phyloP scores from a whole-genome alignment of 768 basidiomycete species.

The Boletellus sp. region DNA sequence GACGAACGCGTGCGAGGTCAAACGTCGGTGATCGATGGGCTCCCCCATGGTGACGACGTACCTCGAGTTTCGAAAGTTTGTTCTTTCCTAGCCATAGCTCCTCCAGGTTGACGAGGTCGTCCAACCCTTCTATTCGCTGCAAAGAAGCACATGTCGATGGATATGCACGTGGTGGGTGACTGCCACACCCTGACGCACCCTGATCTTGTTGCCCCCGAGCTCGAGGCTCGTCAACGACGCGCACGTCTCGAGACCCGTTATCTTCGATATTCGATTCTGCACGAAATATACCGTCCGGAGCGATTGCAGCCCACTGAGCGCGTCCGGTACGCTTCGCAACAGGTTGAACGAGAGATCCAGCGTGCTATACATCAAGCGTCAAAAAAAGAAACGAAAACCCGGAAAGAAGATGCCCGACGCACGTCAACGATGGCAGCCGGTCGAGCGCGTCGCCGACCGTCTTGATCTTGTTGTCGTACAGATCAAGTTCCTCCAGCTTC shows the following conservation, averaged over 20 bases:
- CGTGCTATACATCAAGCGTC: slow-evolving; percentile 41
- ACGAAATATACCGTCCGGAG: slow-evolving; percentile 88
- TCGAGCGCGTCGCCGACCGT: slow-evolving; percentile 63
- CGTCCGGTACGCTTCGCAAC: slow-evolving; percentile 64
- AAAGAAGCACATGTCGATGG: neutral
- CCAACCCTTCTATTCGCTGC: slow-evolving; percentile 85
- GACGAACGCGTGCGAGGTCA: neutral
- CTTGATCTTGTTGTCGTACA: slow-evolving; percentile 96
- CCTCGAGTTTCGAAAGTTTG: slow-evolving; percentile 87
- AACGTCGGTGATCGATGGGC: neutral
- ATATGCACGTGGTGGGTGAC: neutral
- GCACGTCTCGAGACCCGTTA: slow-evolving; percentile 58
- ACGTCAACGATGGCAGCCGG: slow-evolving; percentile 54
- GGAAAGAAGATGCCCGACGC: slow-evolving; percentile 18
- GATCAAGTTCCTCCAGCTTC: slow-evolving; percentile 82
- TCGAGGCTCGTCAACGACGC: slow-evolving; percentile 77
- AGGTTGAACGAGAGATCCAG: slow-evolving; percentile 97
- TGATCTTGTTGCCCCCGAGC: slow-evolving; percentile 87
- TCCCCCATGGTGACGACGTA: slow-evolving; percentile 21
- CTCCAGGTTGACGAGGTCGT: slow-evolving; percentile 74
- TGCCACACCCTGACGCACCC: slow-evolving; percentile 47
- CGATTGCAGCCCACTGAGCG: slow-evolving; percentile 51
- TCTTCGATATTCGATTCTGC: slow-evolving; percentile 88
- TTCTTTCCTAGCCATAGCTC: slow-evolving; percentile 99
- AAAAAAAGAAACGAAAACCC: neutral